A percentile compares a stretch with the other conserved stretches of the same genome.
Evolutionary conservation across 2,329 filamentous ascomycete species (phyloP).

Genomic region (Botrytis paeoniae): DNA sequence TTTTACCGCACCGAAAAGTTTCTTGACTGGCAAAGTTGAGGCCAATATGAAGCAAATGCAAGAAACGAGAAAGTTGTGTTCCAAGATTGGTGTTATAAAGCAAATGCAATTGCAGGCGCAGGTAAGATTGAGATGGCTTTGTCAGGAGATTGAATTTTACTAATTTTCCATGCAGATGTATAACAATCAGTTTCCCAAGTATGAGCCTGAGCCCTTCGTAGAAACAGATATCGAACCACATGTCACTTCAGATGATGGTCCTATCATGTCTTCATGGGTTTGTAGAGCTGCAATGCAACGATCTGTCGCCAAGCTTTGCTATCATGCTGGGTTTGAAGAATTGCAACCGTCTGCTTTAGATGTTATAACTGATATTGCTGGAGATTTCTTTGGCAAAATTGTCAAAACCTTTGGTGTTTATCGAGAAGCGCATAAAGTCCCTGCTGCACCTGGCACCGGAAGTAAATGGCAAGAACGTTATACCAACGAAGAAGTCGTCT

Average conservation of each 20-base stretch:
- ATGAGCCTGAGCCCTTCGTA: conserved; percentile 82
- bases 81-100: conserved; percentile 96
- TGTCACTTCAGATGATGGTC: conserved; percentile 83
- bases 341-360: conserved; percentile 93
- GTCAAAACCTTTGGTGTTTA: conserved; percentile 77
- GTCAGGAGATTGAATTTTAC: conserved; percentile 21
- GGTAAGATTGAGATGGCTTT: conserved; percentile 50
- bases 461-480: conserved; percentile 62
- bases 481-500: conserved; percentile 77
- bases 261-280: conserved; percentile 79
- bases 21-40: conserved; percentile 76
- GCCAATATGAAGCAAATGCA: conserved; percentile 93
- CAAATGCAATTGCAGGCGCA: conserved; percentile 99
- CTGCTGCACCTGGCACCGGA: conserved; percentile 43
- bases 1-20: conserved; percentile 73
- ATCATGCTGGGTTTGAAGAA: conserved; percentile 94
- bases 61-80: conserved; percentile 91
- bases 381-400: conserved; percentile 85
- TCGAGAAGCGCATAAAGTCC: conserved; percentile 75
- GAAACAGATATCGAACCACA: conserved; percentile 86
- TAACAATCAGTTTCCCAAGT: conserved; percentile 96
- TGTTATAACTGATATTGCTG: conserved; percentile 81
- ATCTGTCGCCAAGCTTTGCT: conserved; percentile 91
- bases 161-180: conserved; percentile 59
- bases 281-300: conserved; percentile 83